These are phyloP conservation scores for Entomortierella beljakovae DNA, from an alignment of 192 early-diverging fungal genomes.

Conservation along the genomic window DNA sequence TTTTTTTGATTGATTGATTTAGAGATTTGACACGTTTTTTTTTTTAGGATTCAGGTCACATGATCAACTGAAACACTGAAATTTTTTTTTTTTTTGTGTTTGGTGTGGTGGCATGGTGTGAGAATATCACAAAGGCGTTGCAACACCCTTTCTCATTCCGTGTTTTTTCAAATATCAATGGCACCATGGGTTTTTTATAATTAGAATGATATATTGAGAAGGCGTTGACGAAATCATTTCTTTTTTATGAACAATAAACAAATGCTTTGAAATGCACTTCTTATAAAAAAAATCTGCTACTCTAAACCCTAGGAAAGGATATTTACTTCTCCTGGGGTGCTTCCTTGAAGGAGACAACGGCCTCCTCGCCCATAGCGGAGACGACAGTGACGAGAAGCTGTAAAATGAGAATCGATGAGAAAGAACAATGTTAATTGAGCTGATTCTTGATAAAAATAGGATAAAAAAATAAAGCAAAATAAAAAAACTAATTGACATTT, in stretches of 20 bases:
- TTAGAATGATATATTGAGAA: neutral
- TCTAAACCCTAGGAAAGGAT: neutral
- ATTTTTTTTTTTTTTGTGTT: no score
- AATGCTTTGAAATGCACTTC: constrained; percentile 29
- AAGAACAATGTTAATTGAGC: neutral
- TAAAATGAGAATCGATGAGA: neutral
- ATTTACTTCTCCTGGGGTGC: constrained; percentile 66
- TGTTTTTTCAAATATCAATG: no score
- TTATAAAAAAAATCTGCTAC: constrained; percentile 12
- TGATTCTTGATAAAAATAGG: neutral
- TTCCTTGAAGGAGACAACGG: constrained; percentile 84
- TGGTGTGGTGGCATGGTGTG: no score
- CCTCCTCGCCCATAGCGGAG: constrained; percentile 94
- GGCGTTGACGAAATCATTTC: constrained; percentile 7
- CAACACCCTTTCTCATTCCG: no score
- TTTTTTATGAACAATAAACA: constrained; percentile 23
- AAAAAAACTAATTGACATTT: no score
- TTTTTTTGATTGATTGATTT: neutral
- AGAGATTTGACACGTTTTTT: no score
- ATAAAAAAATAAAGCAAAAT: neutral
- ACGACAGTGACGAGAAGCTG: constrained; percentile 87
- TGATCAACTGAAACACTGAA: no score
- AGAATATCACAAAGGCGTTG: no score
- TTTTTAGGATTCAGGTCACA: no score
- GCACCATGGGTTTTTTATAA: no score